Percentiles rank a stretch among this genome's conserved stretches.
These are phyloP conservation scores for Stipa capillata DNA, from an alignment of 176 grass and related monocot genomes.

Conservation along the genomic window DNA sequence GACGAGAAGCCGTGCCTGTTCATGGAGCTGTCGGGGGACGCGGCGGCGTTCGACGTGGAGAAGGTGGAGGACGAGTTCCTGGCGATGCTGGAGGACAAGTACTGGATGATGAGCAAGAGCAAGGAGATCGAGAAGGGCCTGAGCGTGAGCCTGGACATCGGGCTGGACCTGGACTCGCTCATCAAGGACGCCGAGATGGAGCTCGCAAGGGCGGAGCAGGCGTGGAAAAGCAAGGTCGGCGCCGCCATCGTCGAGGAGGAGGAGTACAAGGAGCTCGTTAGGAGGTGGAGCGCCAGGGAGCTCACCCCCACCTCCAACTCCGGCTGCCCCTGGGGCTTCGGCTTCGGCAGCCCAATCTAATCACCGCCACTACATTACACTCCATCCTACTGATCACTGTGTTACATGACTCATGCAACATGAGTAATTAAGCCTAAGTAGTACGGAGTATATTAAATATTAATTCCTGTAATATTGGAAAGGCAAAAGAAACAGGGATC, in stretches of 20 bases:
- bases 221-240: conserved; percentile 65
- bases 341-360: conserved; percentile 59
- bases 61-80: conserved; percentile 89
- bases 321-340: conserved; percentile 25
- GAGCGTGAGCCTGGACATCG: conserved; percentile 50
- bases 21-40: conserved; percentile 48
- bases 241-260: conserved; percentile 70
- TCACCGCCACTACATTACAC: not conserved
- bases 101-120: conserved; percentile 47
- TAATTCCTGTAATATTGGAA: not conserved
- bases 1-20: conserved; percentile 82
- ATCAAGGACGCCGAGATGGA: conserved; percentile 82
- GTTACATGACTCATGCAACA: not conserved
- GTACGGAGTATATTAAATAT: not conserved
- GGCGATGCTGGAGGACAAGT: conserved; percentile 70
- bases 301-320: not conserved
- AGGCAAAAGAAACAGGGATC: not conserved
- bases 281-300: conserved; percentile 46
- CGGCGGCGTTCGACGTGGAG: conserved; percentile 42
- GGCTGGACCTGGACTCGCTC: conserved; percentile 46
- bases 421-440: not conserved
- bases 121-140: conserved; percentile 70
- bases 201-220: conserved; percentile 62
- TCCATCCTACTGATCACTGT: not conserved
- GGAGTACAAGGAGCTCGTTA: conserved; percentile 75